phyloP scores from a whole-genome alignment of 345 rosid species.

The Lumnitzera racemosa region DNA sequence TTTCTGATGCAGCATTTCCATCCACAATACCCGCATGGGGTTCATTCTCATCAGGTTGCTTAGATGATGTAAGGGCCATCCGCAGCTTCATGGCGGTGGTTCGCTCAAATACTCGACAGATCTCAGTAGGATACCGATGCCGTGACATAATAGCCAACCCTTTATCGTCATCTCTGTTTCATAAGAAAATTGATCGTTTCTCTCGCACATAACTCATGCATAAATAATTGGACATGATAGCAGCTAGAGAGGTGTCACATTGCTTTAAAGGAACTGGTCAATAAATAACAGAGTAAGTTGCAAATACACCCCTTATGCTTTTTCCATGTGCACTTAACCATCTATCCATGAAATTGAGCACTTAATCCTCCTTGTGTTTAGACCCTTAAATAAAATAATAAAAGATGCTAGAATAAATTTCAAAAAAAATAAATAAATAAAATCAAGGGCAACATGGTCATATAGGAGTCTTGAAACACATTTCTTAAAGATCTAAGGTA shows the following conservation, averaged over 20 bases:
- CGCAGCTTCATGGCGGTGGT: conserved; percentile 61
- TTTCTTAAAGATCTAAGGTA: no score
- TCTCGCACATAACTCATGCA: background rate
- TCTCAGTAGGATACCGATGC: conserved; percentile 86
- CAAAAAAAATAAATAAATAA: no score
- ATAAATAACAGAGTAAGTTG: background rate
- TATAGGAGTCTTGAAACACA: no score
- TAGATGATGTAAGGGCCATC: conserved; percentile 34
- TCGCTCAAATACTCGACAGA: conserved; percentile 71
- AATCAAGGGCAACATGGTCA: no score
- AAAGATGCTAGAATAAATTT: no score
- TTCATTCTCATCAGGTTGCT: conserved; percentile 29
- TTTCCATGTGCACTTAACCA: no score
- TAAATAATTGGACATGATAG: background rate
- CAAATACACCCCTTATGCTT: no score
- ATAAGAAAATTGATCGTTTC: background rate
- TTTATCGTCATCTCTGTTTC: conserved; percentile 88
- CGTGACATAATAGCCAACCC: conserved; percentile 98
- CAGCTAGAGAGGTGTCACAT: no score
- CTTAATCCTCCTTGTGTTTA: no score
- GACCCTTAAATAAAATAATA: no score
- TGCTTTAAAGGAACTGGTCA: no score
- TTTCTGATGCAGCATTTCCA: conserved; percentile 26
- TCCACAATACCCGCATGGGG: conserved; percentile 24
- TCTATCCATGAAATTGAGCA: no score